These are phyloP conservation scores for Paramecium sonneborni DNA, from an alignment of 73 alveolate species.

Conservation along the genomic window DNA sequence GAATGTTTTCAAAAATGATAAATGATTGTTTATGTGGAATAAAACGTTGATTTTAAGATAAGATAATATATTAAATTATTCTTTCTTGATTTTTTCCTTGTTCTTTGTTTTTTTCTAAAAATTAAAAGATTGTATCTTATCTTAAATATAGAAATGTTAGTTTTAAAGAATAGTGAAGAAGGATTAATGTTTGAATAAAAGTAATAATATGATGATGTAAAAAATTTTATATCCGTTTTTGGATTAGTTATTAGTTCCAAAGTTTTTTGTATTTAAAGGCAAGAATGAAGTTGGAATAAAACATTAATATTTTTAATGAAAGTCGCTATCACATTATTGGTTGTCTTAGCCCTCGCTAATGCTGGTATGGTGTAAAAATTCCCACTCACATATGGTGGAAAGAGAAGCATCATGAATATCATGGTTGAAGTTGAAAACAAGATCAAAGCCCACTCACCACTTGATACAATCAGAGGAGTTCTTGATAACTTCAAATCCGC, in stretches of 20 bases:
- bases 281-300: neutral
- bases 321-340: slow-evolving; percentile 15
- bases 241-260: neutral
- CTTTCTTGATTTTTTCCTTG: too few species aligned
- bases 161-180: too few species aligned
- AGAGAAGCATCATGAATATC: slow-evolving; percentile 55
- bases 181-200: too few species aligned
- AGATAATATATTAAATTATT: too few species aligned
- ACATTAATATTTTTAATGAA: neutral
- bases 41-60: too few species aligned
- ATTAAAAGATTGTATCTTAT: too few species aligned
- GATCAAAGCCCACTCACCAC: slow-evolving; percentile 29
- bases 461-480: slow-evolving; percentile 54
- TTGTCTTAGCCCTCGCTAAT: slow-evolving; percentile 49
- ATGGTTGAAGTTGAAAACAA: slow-evolving; percentile 58
- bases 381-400: slow-evolving; percentile 46
- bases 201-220: neutral
- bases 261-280: neutral
- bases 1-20: too few species aligned
- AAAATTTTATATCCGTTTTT: neutral
- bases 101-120: too few species aligned
- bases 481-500: slow-evolving; percentile 36
- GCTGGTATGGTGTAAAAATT: slow-evolving; percentile 26
- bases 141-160: too few species aligned
- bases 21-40: too few species aligned